Conservation (phyloP, 169 alveolate species). For the Babesia gibsoni region DNA sequence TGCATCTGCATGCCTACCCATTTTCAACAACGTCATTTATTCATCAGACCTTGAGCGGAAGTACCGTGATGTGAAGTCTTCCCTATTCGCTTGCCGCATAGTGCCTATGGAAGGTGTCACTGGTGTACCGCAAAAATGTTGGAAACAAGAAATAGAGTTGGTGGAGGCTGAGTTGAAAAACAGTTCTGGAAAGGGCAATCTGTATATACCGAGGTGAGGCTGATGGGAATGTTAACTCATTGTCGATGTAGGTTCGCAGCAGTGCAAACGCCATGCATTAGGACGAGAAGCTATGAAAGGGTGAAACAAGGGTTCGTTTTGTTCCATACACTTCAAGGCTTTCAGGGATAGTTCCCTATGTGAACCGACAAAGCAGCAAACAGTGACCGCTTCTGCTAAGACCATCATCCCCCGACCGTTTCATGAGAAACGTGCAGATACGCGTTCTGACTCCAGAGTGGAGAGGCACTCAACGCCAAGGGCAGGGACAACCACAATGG, state of each 20-base stretch:
- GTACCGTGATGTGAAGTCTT: background rate
- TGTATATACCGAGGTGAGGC: conserved; percentile 38
- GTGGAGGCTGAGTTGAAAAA: conserved; percentile 9
- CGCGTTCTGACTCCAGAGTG: too few species aligned
- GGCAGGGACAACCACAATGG: too few species aligned
- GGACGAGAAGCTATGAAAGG: conserved; percentile 11
- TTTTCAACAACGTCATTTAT: background rate
- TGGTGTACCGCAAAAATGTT: background rate
- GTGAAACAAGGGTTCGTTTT: conserved; percentile 16
- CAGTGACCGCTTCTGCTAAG: background rate
- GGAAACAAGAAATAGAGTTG: conserved; percentile 5
- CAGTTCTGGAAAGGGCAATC: background rate
- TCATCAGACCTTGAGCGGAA: conserved; percentile 13
- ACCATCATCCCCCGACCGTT: background rate
- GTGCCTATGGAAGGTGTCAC: background rate
- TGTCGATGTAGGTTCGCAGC: background rate
- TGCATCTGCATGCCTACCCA: background rate
- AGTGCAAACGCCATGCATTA: background rate
- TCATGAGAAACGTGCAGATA: too few species aligned
- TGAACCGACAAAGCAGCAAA: background rate
- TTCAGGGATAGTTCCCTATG: conserved; percentile 20
- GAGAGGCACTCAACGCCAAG: too few species aligned
- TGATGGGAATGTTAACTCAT: background rate
- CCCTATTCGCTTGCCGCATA: conserved; percentile 1
- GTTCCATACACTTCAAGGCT: background rate